Evolutionary conservation across 805 yeast species (phyloP).

Genomic region (Sugiyamaella americana): DNA sequence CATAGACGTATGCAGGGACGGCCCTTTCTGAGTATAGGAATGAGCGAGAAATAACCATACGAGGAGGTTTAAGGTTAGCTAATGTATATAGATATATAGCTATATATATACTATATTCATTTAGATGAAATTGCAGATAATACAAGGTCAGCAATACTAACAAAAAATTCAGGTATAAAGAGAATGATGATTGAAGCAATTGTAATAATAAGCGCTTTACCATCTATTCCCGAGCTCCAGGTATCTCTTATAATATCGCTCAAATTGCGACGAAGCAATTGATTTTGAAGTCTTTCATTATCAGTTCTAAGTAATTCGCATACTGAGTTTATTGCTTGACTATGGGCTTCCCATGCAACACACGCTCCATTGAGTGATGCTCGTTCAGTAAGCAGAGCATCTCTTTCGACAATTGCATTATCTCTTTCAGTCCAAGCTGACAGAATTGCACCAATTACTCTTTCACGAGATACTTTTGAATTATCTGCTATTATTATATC

Average conservation of each 20-base stretch:
- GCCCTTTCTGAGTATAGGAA: too few relatives aligned
- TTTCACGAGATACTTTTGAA: too few relatives aligned
- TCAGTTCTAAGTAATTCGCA: background rate
- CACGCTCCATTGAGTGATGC: background rate
- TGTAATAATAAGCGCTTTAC: background rate
- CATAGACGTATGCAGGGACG: too few relatives aligned
- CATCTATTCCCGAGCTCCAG: background rate
- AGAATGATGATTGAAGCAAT: background rate
- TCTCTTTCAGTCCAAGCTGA: too few relatives aligned
- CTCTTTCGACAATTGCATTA: background rate
- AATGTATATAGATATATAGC: too few relatives aligned
- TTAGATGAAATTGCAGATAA: background rate
- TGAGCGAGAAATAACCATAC: too few relatives aligned
- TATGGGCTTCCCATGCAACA: background rate
- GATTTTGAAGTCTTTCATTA: background rate
- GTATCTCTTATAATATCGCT: background rate
- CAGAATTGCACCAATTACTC: too few relatives aligned
- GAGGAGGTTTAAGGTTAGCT: too few relatives aligned
- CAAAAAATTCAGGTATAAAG: background rate
- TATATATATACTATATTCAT: too few relatives aligned
- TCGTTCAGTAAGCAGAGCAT: background rate
- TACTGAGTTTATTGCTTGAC: background rate
- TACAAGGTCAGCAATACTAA: background rate
- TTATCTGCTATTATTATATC: too few relatives aligned
- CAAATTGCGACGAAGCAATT: background rate